These are phyloP conservation scores for Pontederia crassipes DNA, from an alignment of 176 grass and related monocot genomes.

Conservation along the genomic window DNA sequence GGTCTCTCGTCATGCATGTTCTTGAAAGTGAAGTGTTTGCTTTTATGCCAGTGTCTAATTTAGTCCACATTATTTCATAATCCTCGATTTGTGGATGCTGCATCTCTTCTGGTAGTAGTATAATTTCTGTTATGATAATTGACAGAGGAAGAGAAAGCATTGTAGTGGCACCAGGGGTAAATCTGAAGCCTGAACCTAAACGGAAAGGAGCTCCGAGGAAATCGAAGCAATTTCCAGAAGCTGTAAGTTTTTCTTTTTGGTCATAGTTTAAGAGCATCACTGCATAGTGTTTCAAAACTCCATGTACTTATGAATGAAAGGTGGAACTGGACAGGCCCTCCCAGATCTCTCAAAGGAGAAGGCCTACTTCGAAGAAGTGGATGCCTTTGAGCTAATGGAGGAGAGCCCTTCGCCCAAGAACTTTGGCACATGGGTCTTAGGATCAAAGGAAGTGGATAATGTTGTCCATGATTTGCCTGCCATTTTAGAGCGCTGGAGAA, in stretches of 20 bases:
- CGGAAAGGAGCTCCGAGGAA: constrained; percentile 33
- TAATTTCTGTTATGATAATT: constrained; percentile 9
- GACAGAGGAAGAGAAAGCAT: constrained; percentile 88
- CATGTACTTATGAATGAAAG: constrained; percentile 49
- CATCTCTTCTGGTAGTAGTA: background rate
- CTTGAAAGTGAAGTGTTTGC: too few relatives aligned
- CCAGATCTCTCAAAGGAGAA: constrained; percentile 65
- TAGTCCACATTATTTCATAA: too few relatives aligned
- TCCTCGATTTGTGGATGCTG: background rate
- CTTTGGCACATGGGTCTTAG: constrained; percentile 46
- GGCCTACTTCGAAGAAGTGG: constrained; percentile 76
- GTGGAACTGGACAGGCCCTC: constrained; percentile 12
- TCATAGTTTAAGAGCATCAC: background rate
- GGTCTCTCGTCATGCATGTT: too few relatives aligned
- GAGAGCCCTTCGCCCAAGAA: constrained; percentile 78
- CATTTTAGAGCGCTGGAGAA: constrained; percentile 78
- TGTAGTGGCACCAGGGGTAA: constrained; percentile 37
- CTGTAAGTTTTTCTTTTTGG: constrained; percentile 11
- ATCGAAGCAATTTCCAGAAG: constrained; percentile 30
- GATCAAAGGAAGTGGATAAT: constrained; percentile 30
- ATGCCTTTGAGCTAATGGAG: constrained; percentile 71
- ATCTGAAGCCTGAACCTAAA: constrained; percentile 44
- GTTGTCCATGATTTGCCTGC: constrained; percentile 42
- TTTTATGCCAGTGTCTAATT: too few relatives aligned
- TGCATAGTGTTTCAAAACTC: background rate